Evolutionary conservation across 2,329 filamentous ascomycete genomes (phyloP).

Genomic region (Rosellinia necatrix): DNA sequence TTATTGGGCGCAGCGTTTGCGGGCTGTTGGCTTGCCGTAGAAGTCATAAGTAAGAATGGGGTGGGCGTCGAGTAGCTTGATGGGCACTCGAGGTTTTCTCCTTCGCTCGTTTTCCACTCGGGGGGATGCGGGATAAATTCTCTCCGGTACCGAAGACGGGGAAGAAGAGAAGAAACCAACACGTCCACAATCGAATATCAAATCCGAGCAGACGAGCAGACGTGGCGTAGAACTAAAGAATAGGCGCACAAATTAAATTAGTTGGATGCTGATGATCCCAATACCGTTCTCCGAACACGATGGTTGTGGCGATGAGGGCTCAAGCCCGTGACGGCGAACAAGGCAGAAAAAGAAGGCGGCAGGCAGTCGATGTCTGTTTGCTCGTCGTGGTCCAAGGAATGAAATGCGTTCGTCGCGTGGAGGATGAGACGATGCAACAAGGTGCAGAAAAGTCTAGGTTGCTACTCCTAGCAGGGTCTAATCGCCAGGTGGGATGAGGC

Average conservation of each 20-base stretch:
- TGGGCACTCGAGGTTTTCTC: slow-evolving; percentile 3
- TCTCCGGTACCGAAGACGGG: slow-evolving; percentile 17
- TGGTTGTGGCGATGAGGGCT: slow-evolving; percentile 11
- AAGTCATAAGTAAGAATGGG: slow-evolving; percentile 61
- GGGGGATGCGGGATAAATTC: slow-evolving; percentile 28
- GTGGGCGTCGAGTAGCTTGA: slow-evolving; percentile 26
- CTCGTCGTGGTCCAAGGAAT: slow-evolving; percentile 27
- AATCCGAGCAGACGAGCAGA: slow-evolving; percentile 34
- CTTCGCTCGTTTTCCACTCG: slow-evolving; percentile 25
- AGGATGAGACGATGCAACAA: slow-evolving; percentile 20
- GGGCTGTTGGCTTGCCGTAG: slow-evolving; percentile 60
- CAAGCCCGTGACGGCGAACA: slow-evolving; percentile 19
- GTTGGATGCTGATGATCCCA: slow-evolving; percentile 17
- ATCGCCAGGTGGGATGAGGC: slow-evolving; percentile 13
- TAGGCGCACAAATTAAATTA: slow-evolving; percentile 29
- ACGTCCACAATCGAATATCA: slow-evolving; percentile 37
- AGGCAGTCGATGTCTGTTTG: slow-evolving; percentile 27
- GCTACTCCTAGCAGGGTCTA: slow-evolving; percentile 20
- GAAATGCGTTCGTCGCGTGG: slow-evolving; percentile 30
- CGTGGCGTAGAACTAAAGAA: slow-evolving; percentile 28
- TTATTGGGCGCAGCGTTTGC: slow-evolving; percentile 61
- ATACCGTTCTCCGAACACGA: slow-evolving; percentile 15
- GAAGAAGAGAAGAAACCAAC: slow-evolving; percentile 31
- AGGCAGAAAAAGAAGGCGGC: slow-evolving; percentile 25
- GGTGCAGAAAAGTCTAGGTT: slow-evolving; percentile 5